These are phyloP conservation scores for Dillenia turbinata DNA, from an alignment of 164 flowering plant genomes.

Conservation along the genomic window DNA sequence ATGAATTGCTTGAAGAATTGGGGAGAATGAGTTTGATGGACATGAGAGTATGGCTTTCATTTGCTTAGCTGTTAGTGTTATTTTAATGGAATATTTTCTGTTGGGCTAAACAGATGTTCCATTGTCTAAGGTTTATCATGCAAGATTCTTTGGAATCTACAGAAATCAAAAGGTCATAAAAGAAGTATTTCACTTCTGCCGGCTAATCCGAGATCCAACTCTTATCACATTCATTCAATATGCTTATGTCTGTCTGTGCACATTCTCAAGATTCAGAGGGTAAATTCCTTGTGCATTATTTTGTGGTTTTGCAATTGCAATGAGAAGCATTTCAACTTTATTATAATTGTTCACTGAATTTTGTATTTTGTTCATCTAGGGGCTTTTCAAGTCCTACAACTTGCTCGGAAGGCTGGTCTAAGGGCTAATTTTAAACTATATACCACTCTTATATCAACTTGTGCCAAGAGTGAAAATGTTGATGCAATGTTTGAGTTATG, in stretches of 20 bases:
- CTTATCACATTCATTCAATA: slow-evolving; percentile 93
- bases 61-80: background rate
- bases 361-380: slow-evolving; percentile 37
- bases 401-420: slow-evolving; percentile 66
- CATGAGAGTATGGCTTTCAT: slow-evolving; percentile 55
- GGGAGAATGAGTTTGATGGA: slow-evolving; percentile 60
- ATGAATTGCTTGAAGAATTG: slow-evolving; percentile 73
- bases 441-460: slow-evolving; percentile 85
- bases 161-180: slow-evolving; percentile 54
- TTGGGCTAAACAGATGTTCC: slow-evolving; percentile 2
- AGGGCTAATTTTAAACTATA: slow-evolving; percentile 91
- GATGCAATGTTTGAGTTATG: slow-evolving; percentile 93
- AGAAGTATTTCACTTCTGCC: slow-evolving; percentile 74
- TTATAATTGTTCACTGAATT: too few species aligned
- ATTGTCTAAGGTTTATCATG: slow-evolving; percentile 70
- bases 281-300: slow-evolving; percentile 16
- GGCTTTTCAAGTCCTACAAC: slow-evolving; percentile 64
- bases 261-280: slow-evolving; percentile 82
- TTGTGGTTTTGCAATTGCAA: slow-evolving; percentile 6
- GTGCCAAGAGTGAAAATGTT: slow-evolving; percentile 92
- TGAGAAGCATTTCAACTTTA: too few species aligned
- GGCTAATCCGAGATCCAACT: slow-evolving; percentile 68
- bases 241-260: slow-evolving; percentile 94
- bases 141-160: slow-evolving; percentile 58
- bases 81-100: background rate